Percentiles rank a stretch among this genome's conserved stretches.
These are phyloP conservation scores for Eucalyptus sp. DNA, from an alignment of 345 rosid genomes.

Conservation along the genomic window DNA sequence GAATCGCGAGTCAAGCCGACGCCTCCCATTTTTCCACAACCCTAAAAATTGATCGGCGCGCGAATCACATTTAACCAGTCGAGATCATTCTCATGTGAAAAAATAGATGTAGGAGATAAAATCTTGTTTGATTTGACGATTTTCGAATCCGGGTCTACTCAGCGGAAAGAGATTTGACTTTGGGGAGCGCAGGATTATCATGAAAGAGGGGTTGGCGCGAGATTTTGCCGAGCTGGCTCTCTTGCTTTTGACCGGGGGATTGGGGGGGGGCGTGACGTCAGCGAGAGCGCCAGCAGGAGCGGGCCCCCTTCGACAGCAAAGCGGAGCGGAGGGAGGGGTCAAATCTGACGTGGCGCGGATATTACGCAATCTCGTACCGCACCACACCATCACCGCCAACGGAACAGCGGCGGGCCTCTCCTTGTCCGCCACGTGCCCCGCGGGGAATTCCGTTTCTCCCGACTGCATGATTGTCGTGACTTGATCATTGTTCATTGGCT, in stretches of 20 bases:
- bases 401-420: not conserved
- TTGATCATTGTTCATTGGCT: too few species aligned
- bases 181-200: not conserved
- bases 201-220: not conserved
- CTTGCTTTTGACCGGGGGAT: not conserved
- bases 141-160: not conserved
- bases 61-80: too few species aligned
- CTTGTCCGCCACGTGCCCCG: not conserved
- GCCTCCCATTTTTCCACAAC: accelerated
- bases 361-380: not conserved
- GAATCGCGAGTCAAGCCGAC: accelerated
- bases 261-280: not conserved
- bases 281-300: not conserved
- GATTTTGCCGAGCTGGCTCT: not conserved
- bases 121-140: not conserved
- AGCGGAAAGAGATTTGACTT: not conserved
- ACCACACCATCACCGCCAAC: not conserved
- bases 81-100: not conserved
- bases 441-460: not conserved
- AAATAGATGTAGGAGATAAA: not conserved
- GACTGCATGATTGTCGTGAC: not conserved
- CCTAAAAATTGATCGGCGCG: accelerated
- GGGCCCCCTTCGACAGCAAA: not conserved
- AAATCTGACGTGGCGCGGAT: not conserved
- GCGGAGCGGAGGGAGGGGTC: not conserved